phyloP scores from a whole-genome alignment of 257 asterid species.

The Henckelia pumila region DNA sequence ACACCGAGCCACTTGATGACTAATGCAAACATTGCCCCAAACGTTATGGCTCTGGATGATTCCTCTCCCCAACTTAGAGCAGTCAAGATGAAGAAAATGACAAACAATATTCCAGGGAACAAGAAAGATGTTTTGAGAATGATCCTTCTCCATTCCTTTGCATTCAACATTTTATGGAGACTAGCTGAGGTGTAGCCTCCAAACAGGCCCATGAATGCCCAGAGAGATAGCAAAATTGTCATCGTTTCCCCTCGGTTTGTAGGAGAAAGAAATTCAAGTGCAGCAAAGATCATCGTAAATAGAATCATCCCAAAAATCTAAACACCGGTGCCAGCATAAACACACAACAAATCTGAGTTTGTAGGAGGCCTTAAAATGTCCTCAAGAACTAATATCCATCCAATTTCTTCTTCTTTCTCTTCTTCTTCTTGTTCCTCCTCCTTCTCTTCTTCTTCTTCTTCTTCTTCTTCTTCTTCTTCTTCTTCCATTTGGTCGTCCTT shows the following conservation, averaged over 20 bases:
- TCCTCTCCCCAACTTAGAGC: not conserved
- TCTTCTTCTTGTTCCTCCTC: conserved; percentile 59
- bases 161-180: not conserved
- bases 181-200: not conserved
- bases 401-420: conserved; percentile 77
- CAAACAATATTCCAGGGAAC: conserved; percentile 35
- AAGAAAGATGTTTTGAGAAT: conserved; percentile 69
- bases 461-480: conserved; percentile 62
- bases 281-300: conserved; percentile 71
- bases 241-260: conserved; percentile 1
- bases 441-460: conserved; percentile 19
- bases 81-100: not conserved
- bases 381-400: conserved; percentile 85
- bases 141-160: conserved; percentile 31
- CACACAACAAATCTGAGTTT: conserved; percentile 73
- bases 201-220: not conserved
- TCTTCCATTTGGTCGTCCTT: not conserved
- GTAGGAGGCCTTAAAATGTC: conserved; percentile 82
- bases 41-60: not conserved
- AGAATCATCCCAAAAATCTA: conserved; percentile 73
- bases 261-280: conserved; percentile 80
- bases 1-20: not conserved
- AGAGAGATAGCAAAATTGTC: not conserved
- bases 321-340: conserved; percentile 76
- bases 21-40: not conserved